These are phyloP conservation scores for Kuraishia piskuri DNA, from an alignment of 805 yeast genomes.

Conservation along the genomic window DNA sequence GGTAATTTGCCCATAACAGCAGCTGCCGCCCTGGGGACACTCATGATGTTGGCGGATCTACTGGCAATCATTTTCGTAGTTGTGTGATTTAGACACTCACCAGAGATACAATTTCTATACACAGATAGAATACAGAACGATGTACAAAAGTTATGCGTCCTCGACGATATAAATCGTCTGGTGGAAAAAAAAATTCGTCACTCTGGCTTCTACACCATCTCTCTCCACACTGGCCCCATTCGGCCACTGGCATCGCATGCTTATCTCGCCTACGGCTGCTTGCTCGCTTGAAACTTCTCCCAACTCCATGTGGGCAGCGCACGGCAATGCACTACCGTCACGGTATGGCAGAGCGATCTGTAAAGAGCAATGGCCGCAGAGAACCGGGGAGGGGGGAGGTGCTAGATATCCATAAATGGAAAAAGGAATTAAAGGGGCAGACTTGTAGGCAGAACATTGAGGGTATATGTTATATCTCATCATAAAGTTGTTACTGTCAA, in stretches of 20 bases:
- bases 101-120: no score
- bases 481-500: no score
- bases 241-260: background rate
- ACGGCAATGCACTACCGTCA: background rate
- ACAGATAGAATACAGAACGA: no score
- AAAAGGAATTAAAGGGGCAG: no score
- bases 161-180: background rate
- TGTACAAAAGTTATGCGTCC: no score
- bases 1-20: slow-evolving; percentile 12
- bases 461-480: no score
- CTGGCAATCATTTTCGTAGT: background rate
- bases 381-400: no score
- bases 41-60: background rate
- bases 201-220: background rate
- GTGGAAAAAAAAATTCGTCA: background rate
- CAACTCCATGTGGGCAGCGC: background rate
- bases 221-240: background rate
- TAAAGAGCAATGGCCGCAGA: no score
- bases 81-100: no score
- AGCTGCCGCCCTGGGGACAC: background rate
- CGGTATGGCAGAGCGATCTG: background rate
- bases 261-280: background rate
- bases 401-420: no score
- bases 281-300: background rate
- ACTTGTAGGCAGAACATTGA: no score